Conservation (phyloP, 2,329 filamentous ascomycete species). For the Fusarium sp. region DNA sequence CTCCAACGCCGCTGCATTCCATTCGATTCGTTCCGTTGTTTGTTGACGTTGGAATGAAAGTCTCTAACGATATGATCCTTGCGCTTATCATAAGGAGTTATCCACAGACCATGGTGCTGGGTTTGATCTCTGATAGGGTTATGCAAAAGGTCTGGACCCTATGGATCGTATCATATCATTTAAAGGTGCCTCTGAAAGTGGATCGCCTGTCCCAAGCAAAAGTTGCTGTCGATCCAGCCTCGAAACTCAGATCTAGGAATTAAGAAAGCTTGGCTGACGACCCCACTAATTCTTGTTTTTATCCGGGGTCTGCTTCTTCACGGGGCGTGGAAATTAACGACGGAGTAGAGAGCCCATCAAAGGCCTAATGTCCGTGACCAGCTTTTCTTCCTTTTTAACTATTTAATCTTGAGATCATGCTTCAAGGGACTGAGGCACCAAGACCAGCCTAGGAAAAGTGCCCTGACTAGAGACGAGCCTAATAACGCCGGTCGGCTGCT, state of each 20-base stretch:
- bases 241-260: conserved; percentile 32
- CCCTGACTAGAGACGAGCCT: conserved; percentile 18
- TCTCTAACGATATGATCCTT: not conserved
- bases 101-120: not conserved
- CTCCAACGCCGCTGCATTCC: conserved; percentile 18
- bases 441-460: conserved; percentile 1
- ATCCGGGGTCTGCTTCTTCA: not conserved
- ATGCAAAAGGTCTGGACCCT: conserved; percentile 13
- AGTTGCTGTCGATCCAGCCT: conserved; percentile 23
- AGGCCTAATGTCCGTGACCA: conserved; percentile 15
- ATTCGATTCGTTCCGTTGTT: not conserved
- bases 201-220: not conserved
- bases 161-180: conserved; percentile 6
- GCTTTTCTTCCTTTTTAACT: not conserved
- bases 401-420: not conserved
- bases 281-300: conserved; percentile 10
- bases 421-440: not conserved
- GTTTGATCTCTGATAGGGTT: conserved; percentile 3
- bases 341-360: conserved; percentile 16
- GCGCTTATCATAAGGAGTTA: not conserved
- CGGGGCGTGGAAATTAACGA: conserved; percentile 26
- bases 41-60: conserved; percentile 1
- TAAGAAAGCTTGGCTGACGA: conserved; percentile 25
- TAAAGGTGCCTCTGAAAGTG: conserved; percentile 12
- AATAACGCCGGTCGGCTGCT: not conserved